Percentiles rank a stretch among this genome's conserved stretches.
These are phyloP conservation scores for Candida palmyrensis DNA, from an alignment of 805 yeast genomes.

Conservation along the genomic window DNA sequence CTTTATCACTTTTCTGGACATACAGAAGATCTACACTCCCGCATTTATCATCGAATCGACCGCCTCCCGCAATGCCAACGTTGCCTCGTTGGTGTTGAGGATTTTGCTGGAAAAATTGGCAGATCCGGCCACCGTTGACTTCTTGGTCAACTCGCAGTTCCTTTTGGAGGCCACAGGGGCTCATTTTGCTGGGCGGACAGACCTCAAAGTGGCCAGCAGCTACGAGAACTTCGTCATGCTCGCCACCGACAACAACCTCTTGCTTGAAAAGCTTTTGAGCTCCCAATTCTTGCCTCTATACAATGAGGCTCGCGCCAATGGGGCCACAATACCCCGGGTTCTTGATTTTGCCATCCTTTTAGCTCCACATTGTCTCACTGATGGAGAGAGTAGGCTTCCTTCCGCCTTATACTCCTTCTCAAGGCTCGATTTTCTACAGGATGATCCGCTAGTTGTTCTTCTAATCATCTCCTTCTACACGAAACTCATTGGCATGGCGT, in stretches of 20 bases:
- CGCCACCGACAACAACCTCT: too few relatives aligned
- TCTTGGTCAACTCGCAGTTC: slow-evolving; percentile 3
- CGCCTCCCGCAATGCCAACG: background rate
- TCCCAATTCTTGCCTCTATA: background rate
- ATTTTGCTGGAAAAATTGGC: slow-evolving; percentile 6
- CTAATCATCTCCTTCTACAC: slow-evolving; percentile 21
- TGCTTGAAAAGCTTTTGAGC: background rate
- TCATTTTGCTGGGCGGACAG: background rate
- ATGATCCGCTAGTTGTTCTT: slow-evolving; percentile 23
- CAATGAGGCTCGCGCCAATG: background rate
- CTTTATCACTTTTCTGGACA: slow-evolving; percentile 9
- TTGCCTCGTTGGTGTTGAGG: slow-evolving; percentile 6
- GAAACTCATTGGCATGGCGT: slow-evolving; percentile 10
- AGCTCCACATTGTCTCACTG: background rate
- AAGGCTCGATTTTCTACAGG: slow-evolving; percentile 11
- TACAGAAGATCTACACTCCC: slow-evolving; percentile 12
- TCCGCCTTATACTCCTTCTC: slow-evolving; percentile 8
- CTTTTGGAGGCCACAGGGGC: background rate
- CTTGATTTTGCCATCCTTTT: slow-evolving; percentile 10
- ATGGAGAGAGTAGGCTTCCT: slow-evolving; percentile 2
- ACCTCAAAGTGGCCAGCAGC: slow-evolving; percentile 1
- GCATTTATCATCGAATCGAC: slow-evolving; percentile 10
- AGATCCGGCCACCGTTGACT: slow-evolving; percentile 5
- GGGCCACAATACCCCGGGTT: slow-evolving; percentile 15
- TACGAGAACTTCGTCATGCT: slow-evolving; percentile 1